A percentile compares a stretch with the other conserved stretches of the same genome.
These are phyloP conservation scores for Yamadazyma kitorensis DNA, from an alignment of 805 yeast genomes.

Conservation along the genomic window DNA sequence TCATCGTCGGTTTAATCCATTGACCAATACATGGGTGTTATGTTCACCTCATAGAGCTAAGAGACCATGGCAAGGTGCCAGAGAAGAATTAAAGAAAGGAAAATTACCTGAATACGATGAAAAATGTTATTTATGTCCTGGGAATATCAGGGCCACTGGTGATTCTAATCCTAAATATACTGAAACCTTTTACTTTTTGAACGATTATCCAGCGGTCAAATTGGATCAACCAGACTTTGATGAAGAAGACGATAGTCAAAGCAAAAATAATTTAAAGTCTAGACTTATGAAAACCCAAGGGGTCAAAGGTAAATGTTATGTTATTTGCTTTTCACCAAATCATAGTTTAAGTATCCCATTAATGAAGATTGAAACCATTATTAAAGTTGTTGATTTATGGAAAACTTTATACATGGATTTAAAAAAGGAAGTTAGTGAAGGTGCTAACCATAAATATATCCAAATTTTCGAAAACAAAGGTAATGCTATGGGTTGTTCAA, in stretches of 20 bases:
- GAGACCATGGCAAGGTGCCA: constrained; percentile 80
- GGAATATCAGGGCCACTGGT: constrained; percentile 64
- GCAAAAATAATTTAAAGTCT: constrained; percentile 24
- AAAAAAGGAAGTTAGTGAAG: constrained; percentile 30
- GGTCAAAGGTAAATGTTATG: constrained; percentile 66
- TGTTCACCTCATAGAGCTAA: constrained; percentile 77
- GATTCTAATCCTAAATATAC: constrained; percentile 55
- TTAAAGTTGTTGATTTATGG: constrained; percentile 60
- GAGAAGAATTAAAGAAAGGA: constrained; percentile 46
- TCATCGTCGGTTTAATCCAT: constrained; percentile 69
- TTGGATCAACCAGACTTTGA: constrained; percentile 50
- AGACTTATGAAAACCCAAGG: constrained; percentile 53
- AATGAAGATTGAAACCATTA: constrained; percentile 47
- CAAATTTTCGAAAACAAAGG: constrained; percentile 81
- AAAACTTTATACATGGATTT: constrained; percentile 47
- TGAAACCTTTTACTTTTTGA: constrained; percentile 57
- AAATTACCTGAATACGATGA: constrained; percentile 56
- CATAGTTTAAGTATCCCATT: constrained; percentile 66
- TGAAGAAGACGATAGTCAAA: constrained; percentile 12
- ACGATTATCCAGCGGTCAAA: constrained; percentile 71
- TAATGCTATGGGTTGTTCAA: constrained; percentile 77
- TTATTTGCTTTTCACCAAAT: constrained; percentile 69
- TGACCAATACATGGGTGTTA: constrained; percentile 64
- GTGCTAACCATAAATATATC: constrained; percentile 52
- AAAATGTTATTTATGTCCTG: constrained; percentile 70